phyloP scores from a whole-genome alignment of 768 basidiomycete genomes.

The Naganishia randhawae region DNA sequence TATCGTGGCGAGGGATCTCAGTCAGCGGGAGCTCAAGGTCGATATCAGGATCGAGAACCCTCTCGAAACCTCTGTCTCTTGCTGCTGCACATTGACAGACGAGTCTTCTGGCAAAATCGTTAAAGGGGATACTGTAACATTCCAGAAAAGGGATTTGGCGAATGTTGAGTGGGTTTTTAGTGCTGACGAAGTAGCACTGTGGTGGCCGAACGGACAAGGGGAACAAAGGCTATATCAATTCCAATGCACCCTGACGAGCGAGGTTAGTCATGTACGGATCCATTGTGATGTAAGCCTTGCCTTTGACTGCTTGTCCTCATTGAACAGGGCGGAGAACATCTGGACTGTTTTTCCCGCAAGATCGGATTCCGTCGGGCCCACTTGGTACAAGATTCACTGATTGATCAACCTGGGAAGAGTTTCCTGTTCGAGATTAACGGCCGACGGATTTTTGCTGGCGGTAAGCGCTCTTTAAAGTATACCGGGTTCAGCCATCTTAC shows the following conservation, averaged over 20 bases:
- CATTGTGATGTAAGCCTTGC: too few relatives aligned
- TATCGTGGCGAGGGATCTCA: constrained; percentile 59
- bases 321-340: constrained; percentile 25
- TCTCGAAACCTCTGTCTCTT: constrained; percentile 48
- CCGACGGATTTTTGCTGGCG: constrained; percentile 80
- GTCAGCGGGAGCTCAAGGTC: constrained; percentile 54
- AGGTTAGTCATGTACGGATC: background rate
- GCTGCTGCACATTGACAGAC: constrained; percentile 55
- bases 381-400: constrained; percentile 71
- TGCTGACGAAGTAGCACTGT: constrained; percentile 60
- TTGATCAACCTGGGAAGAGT: constrained; percentile 70
- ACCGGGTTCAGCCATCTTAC: background rate
- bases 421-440: constrained; percentile 93
- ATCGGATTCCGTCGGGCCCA: constrained; percentile 75
- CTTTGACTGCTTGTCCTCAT: background rate
- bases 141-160: constrained; percentile 38
- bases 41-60: constrained; percentile 51
- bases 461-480: background rate
- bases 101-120: constrained; percentile 55
- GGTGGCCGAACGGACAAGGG: constrained; percentile 84
- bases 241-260: background rate
- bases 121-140: constrained; percentile 49
- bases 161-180: constrained; percentile 57
- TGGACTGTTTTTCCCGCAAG: constrained; percentile 28
- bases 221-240: constrained; percentile 67